Base-by-base conservation (phyloP, 768 basidiomycete species). In the Rhodocollybia butyracea region DNA sequence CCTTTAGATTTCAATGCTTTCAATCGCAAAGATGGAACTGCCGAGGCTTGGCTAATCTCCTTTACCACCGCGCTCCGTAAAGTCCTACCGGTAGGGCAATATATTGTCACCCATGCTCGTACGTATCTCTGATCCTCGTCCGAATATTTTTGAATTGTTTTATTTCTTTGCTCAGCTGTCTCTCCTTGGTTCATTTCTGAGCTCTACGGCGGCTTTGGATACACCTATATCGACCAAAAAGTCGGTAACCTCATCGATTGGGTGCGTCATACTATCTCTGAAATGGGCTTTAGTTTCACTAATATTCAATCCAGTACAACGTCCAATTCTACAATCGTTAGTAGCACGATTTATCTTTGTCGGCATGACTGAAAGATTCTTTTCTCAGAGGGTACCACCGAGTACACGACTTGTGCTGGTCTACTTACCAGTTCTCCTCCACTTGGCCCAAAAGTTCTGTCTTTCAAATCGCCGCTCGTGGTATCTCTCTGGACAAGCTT, bases 401-500 rank as follows among this genome's bases (percentile, higher is more conserved):
- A 26, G 29, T n/a, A n/a, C n/a, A n/a, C n/a, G n/a, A n/a, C n/a
- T n/a, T n/a, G n/a, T n/a, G n/a, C n/a, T n/a, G n/a, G 29, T 8
- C 22, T 46, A 13, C 11, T 46, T 6, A 46, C 45, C 13, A 24
- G 29, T 26, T 22, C 45, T 78, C 79, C 6, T 66, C 68, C 17
- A 57, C 66, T 2, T 83, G 76, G 76, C 84, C 83, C 3, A 53
- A 75, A 32, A 72, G 78, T 0, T 73, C 81, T 0, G 66, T 68
- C 21, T 73, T 78, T 62, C 68, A 77, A 61, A 76, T 78, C 45
- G 72, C 73, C 31, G 73, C 72, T 0, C 70, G 67, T 29, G 80
- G 80, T 24, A 74, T 84, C 2, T 55, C 66, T 2, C 61, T 77
- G 15, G 60, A 77, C 65, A 85, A 85, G 66, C 68, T 85, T 34